Evolutionary conservation across 495 filamentous ascomycete genomes (phyloP).

Genomic region (Stereocaulon alpinum): DNA sequence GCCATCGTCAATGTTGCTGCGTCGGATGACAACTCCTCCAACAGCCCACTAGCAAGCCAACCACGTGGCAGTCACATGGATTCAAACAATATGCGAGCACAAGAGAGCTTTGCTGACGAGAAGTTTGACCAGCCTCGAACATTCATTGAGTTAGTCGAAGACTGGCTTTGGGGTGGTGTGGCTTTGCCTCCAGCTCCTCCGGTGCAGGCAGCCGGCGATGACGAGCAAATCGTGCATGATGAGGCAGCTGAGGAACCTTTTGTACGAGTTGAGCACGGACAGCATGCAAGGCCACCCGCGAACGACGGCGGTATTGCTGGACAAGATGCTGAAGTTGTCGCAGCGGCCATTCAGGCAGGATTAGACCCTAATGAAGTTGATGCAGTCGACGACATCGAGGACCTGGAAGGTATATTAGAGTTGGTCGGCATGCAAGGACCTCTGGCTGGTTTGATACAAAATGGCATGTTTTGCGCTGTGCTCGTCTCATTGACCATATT

Average conservation of each 20-base stretch:
- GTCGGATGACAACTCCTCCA: neutral
- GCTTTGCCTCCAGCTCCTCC: slow-evolving; percentile 30
- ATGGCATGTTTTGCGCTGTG: slow-evolving; percentile 85
- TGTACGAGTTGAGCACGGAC: slow-evolving; percentile 40
- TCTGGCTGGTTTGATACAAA: slow-evolving; percentile 78
- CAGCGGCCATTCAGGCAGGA: slow-evolving; percentile 37
- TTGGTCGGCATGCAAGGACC: slow-evolving; percentile 95
- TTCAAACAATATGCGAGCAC: neutral
- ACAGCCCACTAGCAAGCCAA: neutral
- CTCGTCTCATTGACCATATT: slow-evolving; percentile 80
- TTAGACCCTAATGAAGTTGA: slow-evolving; percentile 50
- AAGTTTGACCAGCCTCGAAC: neutral
- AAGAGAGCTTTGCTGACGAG: neutral
- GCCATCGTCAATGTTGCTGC: neutral
- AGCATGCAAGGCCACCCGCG: slow-evolving; percentile 17
- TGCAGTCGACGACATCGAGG: slow-evolving; percentile 75
- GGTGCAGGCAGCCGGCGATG: slow-evolving; percentile 35
- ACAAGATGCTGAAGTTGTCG: slow-evolving; percentile 32
- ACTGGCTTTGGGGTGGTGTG: slow-evolving; percentile 60
- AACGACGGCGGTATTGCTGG: slow-evolving; percentile 22
- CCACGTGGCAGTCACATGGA: neutral
- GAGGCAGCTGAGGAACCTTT: slow-evolving; percentile 54
- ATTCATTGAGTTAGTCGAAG: slow-evolving; percentile 17
- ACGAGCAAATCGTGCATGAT: slow-evolving; percentile 48
- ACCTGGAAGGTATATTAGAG: slow-evolving; percentile 95